Percentiles rank a stretch among this genome's conserved stretches.
Evolutionary conservation across 441 rosid genomes (phyloP).

Genomic region (Iberis amara): DNA sequence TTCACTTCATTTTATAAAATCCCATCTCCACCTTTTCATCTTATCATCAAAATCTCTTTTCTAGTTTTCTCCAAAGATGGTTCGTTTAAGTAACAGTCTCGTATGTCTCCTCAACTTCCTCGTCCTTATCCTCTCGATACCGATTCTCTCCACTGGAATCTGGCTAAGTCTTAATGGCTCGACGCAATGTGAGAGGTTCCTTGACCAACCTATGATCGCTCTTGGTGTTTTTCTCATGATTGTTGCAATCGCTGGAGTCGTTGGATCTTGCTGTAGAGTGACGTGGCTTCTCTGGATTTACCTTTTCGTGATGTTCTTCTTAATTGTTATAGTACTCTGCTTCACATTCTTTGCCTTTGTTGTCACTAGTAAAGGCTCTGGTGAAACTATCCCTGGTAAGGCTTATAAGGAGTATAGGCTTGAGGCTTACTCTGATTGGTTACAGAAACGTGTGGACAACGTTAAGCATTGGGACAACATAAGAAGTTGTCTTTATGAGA

Average conservation of each 20-base stretch:
- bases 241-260: constrained; percentile 60
- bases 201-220: constrained; percentile 56
- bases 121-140: constrained; percentile 60
- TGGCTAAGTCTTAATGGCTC: constrained; percentile 52
- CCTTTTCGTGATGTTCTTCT: constrained; percentile 56
- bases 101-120: constrained; percentile 62
- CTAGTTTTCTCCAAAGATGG: constrained; percentile 32
- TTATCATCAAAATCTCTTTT: neutral
- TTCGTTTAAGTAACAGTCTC: constrained; percentile 56
- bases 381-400: constrained; percentile 38
- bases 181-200: constrained; percentile 61
- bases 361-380: constrained; percentile 82
- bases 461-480: constrained; percentile 69
- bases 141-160: constrained; percentile 57
- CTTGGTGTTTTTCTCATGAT: constrained; percentile 62
- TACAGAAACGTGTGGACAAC: constrained; percentile 60
- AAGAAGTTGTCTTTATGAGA: constrained; percentile 65
- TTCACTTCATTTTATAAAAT: constrained; percentile 10
- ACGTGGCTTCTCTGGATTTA: constrained; percentile 69
- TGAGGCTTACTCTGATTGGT: constrained; percentile 71
- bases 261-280: constrained; percentile 76
- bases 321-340: constrained; percentile 43
- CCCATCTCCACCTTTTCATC: neutral
- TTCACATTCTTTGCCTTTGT: constrained; percentile 65
- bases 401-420: constrained; percentile 79